Evolutionary conservation across 129 eudicot genomes (phyloP), one percentile per base, ranked within the genome.

Genomic region (Ambrosia artemisiifolia): DNA sequence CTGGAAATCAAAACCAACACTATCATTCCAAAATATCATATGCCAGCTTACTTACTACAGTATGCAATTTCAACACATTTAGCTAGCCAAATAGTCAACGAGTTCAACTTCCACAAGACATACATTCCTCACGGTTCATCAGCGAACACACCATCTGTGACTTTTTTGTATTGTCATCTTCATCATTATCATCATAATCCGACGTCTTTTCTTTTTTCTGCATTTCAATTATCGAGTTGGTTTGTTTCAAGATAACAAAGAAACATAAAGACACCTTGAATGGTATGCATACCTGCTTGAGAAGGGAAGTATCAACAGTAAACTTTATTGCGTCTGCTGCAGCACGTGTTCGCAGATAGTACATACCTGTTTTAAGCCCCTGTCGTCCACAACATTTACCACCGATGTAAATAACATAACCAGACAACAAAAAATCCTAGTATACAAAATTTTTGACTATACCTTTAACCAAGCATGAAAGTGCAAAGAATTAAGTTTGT

Each of bases 341-440:
- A 74, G 97, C 93, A 59, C 96, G 91, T 53, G 99, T 82, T 72
- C 97, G 70, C 65, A 90, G 64, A 60, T 94, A 94, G 59, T 94
- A 90, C 99, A 94, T 94, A 17, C 97, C 97, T 0, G 99, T 94
- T 82, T 94, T 94, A 79, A 94, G 79, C 32, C 99, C 97, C 97
- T 92, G 13, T 17, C 44, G 47, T 17, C 68, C 44, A 40, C 44
- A 40, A 34, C 14, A 28, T 7, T 32, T 42, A 16, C 34, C 6
- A 7, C 36, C 20, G 50, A 61, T 30, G 30, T 33, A 49, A 4
- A 32, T 36, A 6, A 74, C 48, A 42, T 16, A 11, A 2, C 20
- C 44, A 6, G 11, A 38, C 24, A 8, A 34, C 9, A n/a, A 30
- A 49, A 0, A 10, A 7, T 34, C 16, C 10, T 0, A 6, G 44